Conservation (phyloP, 108 stramenopile genomes). For the Stephanodiscus minutulus region DNA sequence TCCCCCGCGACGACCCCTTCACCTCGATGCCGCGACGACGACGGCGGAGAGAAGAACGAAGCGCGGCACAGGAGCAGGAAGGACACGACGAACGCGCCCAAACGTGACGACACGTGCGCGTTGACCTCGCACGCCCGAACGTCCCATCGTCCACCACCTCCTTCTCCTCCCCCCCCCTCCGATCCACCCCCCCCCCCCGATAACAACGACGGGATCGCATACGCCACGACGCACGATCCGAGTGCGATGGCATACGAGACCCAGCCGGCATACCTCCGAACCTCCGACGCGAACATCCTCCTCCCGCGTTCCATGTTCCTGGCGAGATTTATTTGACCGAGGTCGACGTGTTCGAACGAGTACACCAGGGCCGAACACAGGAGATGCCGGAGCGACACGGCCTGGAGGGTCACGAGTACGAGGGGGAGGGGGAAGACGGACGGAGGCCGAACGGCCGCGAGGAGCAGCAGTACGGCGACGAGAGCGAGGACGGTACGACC, state of each 20-base stretch:
- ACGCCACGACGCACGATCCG: neutral
- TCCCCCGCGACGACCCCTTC: too few species aligned
- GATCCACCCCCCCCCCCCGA: neutral
- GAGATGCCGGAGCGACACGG: neutral
- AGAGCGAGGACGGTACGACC: too few species aligned
- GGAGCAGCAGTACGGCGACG: too few species aligned
- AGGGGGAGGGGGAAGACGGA: neutral
- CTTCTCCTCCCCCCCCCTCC: too few species aligned
- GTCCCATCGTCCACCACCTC: neutral
- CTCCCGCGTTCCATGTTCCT: neutral
- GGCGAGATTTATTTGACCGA: neutral
- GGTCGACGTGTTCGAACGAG: constrained; percentile 1
- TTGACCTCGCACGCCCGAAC: neutral
- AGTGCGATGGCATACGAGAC: too few species aligned
- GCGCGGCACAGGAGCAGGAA: neutral
- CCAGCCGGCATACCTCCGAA: neutral
- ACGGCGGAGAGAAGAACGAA: too few species aligned
- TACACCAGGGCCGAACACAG: neutral
- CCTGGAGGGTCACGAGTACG: neutral
- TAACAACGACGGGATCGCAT: neutral
- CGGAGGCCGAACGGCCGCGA: too few species aligned
- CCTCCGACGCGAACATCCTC: neutral
- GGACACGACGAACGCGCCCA: neutral
- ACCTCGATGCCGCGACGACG: too few species aligned
- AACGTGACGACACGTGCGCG: neutral